Evolutionary conservation across 2,329 filamentous ascomycete species (phyloP), one percentile per base, ranked within the genome.

Genomic region (Trichoderma citrinoviride): DNA sequence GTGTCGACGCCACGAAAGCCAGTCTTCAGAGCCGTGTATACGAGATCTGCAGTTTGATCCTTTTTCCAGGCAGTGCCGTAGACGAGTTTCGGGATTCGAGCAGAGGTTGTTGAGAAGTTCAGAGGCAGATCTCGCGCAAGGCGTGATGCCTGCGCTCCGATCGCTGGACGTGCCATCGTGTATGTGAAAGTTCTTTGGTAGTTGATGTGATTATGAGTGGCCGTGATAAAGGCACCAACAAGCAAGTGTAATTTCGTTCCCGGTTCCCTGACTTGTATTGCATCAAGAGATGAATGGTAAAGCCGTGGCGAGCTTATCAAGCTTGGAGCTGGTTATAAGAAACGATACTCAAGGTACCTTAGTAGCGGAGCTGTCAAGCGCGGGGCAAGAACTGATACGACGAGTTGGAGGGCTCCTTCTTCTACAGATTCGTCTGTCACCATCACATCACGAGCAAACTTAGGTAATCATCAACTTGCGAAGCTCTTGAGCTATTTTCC

Each of bases 31-130:
- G 92, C 91, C 67, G 83, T 76, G 70, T 88, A 85, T 23, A 95
- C 91, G 3, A 94, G 81, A 62, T 84, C 79, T 21, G 83, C 82
- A 0, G 90, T 92, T 19, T 78, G 77, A 1, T 89, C 86, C 71
- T 89, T 88, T 76, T 95, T 95, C 91, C 91, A 94, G n/a, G 91
- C 91, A 2, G 91, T 94, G 58, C 91, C 91, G 74, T 95, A 95
- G 67, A 95, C 71, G 33, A 88, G 78, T 67, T 79, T 81, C 5
- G 84, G 84, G 69, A 85, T 81, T 1, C 47, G 47, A 47, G 75
- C 75, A 27, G 73, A 68, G 40, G 70, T 65, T 52, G 69, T 69
- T 52, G 71, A 71, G 23, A 77, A 72, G 56, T 71, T 71, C n/a
- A 78, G 72, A 23, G 71, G 70, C 33, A 79, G 67, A 44, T 77